Evolutionary conservation across 257 asterid species (phyloP), one percentile per base, ranked within the genome.

Genomic region (Nemophila menziesii): DNA sequence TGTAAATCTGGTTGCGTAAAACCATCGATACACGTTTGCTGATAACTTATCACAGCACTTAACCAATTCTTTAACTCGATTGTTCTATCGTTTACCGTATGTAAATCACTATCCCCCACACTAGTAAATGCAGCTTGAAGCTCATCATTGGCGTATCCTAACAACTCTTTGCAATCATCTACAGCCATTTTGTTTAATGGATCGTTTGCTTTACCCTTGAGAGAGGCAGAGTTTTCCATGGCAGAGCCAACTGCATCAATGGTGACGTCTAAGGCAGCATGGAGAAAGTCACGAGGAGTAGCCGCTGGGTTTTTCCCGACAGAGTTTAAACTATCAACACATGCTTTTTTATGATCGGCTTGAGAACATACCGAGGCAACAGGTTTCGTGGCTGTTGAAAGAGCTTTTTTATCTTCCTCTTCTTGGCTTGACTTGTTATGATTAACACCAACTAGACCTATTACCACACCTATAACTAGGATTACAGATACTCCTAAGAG

Each of bases 41-140:
- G 68, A 61, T 70, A 70, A 0, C 72, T 61, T 10, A 67, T 18
- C 12, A 71, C 79, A 2, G 72, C 79, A 37, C 72, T 67, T 5
- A 75, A 59, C 77, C 77, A 75, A 45, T 62, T 68, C 43, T 51
- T 67, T 13, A 75, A 70, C 46, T 75, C 74, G 0, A 43, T 52
- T 47, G 46, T 52, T 14, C 69, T 39, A 12, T 65, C 60, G 1
- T 18, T 0, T 3, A 64, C 22, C 14, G 48, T 58, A 34, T 67
- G 64, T 17, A 58, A 33, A 17, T 27, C 45, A 43, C 49, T 56
- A 5, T 62, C 67, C 0, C 67, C 73, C 0, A 71, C 79, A 4
- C 44, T 42, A 0, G 72, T 33, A 43, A 61, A 55, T 0, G 74
- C 49, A 1, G 68, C 72, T 2, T 75, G 79, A 16, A 75, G 74